These are phyloP conservation scores for Theobroma grandiflorum DNA, from an alignment of 441 rosid genomes.

Conservation along the genomic window DNA sequence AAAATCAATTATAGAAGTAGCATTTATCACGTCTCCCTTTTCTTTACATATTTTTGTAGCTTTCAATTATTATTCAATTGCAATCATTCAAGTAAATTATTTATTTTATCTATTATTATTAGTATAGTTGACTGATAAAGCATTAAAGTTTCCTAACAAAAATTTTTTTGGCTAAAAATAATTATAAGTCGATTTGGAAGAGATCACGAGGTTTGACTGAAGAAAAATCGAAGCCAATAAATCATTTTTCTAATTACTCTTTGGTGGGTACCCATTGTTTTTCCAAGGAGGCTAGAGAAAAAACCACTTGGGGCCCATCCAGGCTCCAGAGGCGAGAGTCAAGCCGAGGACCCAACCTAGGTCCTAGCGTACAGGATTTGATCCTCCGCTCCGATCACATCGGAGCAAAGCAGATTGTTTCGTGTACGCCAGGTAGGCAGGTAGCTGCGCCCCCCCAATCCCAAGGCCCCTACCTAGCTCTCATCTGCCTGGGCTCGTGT, in stretches of 20 bases:
- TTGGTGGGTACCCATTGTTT: background rate
- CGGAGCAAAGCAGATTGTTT: background rate
- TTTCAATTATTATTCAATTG: background rate
- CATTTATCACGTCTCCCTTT: background rate
- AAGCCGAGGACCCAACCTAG: background rate
- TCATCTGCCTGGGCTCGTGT: background rate
- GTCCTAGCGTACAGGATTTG: background rate
- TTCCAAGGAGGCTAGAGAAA: background rate
- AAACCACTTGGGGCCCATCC: background rate
- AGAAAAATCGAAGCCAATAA: too few relatives aligned
- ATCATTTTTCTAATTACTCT: too few relatives aligned
- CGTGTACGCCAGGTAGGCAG: constrained; percentile 13
- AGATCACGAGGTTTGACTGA: too few relatives aligned
- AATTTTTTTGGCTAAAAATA: too few relatives aligned
- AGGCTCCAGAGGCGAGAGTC: background rate
- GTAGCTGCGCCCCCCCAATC: background rate
- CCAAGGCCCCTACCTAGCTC: background rate
- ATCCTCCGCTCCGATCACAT: constrained; percentile 8
- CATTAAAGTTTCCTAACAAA: too few relatives aligned
- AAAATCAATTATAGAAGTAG: background rate
- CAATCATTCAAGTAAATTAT: background rate
- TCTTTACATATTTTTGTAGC: background rate
- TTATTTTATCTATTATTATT: too few relatives aligned
- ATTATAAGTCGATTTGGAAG: too few relatives aligned
- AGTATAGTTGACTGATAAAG: too few relatives aligned